Conservation (phyloP, 75 land plant species). For the Pinus albicaulis region DNA sequence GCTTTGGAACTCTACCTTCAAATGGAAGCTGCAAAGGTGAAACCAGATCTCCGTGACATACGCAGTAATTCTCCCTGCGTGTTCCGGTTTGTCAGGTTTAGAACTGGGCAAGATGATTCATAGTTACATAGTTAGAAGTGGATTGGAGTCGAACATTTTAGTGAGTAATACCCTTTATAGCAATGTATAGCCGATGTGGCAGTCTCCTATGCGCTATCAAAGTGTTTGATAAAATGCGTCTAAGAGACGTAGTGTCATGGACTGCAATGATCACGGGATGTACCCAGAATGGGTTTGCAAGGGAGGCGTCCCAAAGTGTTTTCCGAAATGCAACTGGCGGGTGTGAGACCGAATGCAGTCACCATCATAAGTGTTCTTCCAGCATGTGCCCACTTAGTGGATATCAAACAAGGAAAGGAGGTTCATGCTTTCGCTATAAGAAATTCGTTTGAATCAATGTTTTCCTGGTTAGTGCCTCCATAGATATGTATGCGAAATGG, state of each 20-base stretch:
- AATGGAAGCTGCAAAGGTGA: not conserved
- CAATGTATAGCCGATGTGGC: constrained; percentile 5
- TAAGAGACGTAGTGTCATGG: constrained; percentile 11
- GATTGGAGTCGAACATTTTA: constrained; percentile 12
- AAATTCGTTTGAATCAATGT: constrained; percentile 9
- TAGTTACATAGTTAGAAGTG: constrained; percentile 2
- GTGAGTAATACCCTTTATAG: constrained; percentile 5
- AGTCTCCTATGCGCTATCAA: not conserved
- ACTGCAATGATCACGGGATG: constrained; percentile 4
- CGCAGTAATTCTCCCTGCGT: not conserved
- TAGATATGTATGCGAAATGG: constrained; percentile 15
- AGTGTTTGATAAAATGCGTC: constrained; percentile 4
- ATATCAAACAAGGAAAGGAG: not conserved
- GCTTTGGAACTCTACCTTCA: too few species aligned
- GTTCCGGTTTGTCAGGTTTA: not conserved
- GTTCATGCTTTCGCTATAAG: not conserved
- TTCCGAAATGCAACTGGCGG: constrained; percentile 7
- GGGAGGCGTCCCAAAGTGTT: constrained; percentile 3
- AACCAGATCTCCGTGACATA: not conserved
- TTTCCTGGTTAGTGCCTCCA: not conserved
- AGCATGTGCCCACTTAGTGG: constrained; percentile 6
- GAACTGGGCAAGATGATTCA: constrained; percentile 24
- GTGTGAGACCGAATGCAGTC: not conserved
- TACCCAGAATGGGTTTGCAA: not conserved
- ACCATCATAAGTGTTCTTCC: not conserved